A percentile compares a stretch with the other conserved stretches of the same genome.
phyloP scores from a whole-genome alignment of 305 asterid species.

The Solanum chacoense region DNA sequence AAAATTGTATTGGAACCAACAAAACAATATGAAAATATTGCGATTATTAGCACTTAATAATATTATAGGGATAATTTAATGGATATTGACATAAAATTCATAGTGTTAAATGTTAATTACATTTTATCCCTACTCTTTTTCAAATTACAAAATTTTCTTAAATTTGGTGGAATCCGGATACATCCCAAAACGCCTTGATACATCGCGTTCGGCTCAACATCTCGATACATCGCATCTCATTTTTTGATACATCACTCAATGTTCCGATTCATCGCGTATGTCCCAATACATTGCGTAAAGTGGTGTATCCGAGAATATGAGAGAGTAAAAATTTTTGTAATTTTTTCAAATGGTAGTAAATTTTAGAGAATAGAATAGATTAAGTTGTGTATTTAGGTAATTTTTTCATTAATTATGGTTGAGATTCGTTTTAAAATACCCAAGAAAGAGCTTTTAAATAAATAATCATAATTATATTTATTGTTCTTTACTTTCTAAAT shows the following conservation, averaged over 20 bases:
- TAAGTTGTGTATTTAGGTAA: too few relatives aligned
- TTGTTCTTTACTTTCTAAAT: background rate
- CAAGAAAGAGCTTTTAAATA: background rate
- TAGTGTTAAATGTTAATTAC: background rate
- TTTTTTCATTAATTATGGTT: background rate
- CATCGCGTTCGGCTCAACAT: rapidly evolving
- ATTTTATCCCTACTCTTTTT: too few relatives aligned
- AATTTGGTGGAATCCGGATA: background rate
- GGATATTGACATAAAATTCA: background rate
- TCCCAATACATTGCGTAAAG: too few relatives aligned
- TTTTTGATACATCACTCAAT: background rate
- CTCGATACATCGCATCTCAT: background rate
- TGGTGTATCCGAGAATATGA: too few relatives aligned
- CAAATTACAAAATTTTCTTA: too few relatives aligned
- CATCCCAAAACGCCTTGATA: background rate
- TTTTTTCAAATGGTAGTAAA: background rate
- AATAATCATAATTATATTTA: background rate
- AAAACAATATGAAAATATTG: background rate
- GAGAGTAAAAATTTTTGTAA: background rate
- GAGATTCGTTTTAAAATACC: background rate
- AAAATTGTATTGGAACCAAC: background rate
- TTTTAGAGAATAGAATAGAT: background rate
- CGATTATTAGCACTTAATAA: background rate
- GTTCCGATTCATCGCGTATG: too few relatives aligned
- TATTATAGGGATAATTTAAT: background rate